Evolutionary conservation across 805 yeast genomes (phyloP).

Genomic region (Clavispora asparagi): DNA sequence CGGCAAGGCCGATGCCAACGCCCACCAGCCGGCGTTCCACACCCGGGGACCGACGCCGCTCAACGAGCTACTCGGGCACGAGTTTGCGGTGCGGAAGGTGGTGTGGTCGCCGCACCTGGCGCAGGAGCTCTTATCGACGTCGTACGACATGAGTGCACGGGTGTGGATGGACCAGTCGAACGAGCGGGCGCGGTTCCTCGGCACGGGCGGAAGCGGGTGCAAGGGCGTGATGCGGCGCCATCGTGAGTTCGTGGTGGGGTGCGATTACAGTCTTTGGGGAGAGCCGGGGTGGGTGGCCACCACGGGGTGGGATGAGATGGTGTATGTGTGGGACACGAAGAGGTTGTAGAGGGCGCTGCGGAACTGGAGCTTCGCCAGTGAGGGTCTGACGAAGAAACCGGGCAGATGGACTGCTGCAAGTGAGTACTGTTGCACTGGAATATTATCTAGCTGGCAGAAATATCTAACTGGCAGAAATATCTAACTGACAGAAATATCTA

Average conservation of each 20-base stretch:
- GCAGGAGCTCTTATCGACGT: constrained; percentile 63
- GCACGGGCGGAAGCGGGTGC: constrained; percentile 43
- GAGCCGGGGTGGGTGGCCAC: constrained; percentile 93
- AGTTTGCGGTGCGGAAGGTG: constrained; percentile 77
- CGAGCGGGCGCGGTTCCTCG: constrained; percentile 45
- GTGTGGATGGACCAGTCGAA: constrained; percentile 78
- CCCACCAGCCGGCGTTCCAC: constrained; percentile 37
- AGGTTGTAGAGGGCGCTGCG: constrained; percentile 20
- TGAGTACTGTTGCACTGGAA: too few species aligned
- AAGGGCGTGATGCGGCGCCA: constrained; percentile 61
- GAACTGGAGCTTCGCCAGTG: too few species aligned
- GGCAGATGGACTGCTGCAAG: too few species aligned
- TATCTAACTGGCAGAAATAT: too few species aligned
- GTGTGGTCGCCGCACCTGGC: constrained; percentile 87
- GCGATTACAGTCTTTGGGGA: constrained; percentile 97
- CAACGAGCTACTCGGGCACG: constrained; percentile 81
- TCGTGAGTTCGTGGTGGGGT: constrained; percentile 85
- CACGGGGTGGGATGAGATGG: constrained; percentile 96
- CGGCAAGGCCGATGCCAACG: constrained; percentile 29
- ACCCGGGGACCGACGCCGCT: constrained; percentile 59
- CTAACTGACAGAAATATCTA: too few species aligned
- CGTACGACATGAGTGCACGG: constrained; percentile 90
- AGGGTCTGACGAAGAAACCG: too few species aligned
- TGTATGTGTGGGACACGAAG: constrained; percentile 79
- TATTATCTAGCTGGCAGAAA: too few species aligned